These are phyloP conservation scores for Botrytis tulipae DNA, from an alignment of 2,329 filamentous ascomycete species.

Conservation along the genomic window DNA sequence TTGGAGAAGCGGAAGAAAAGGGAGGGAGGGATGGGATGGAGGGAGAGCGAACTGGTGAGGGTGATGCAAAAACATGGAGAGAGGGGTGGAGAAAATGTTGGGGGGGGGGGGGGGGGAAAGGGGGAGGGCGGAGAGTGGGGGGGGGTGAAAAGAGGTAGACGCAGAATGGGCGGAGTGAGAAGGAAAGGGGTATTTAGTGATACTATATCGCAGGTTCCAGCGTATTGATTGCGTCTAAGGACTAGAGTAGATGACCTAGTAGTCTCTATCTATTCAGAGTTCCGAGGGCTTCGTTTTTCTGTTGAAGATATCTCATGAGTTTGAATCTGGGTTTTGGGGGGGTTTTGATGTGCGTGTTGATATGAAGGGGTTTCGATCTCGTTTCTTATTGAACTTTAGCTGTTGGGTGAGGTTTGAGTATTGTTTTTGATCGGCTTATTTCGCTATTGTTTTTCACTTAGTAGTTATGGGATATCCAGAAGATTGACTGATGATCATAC, in stretches of 20 bases:
- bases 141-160: fast-evolving
- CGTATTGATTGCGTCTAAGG: neutral
- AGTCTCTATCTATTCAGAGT: neutral
- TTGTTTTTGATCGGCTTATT: neutral
- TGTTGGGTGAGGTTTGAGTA: neutral
- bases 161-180: neutral
- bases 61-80: neutral
- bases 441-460: neutral
- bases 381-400: neutral
- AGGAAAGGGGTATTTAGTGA: neutral
- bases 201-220: neutral
- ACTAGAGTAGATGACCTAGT: neutral
- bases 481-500: neutral
- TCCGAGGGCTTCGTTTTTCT: neutral
- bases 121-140: too few species aligned
- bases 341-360: fast-evolving
- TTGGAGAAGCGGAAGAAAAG: neutral
- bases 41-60: neutral
- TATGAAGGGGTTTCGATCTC: neutral
- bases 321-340: neutral
- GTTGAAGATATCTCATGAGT: neutral
- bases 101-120: too few species aligned
- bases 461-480: neutral
- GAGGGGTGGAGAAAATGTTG: too few species aligned
- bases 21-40: too few species aligned